Evolutionary conservation across 441 rosid genomes (phyloP), one percentile per base, ranked within the genome.

Genomic region (Dalechampia spathulata): DNA sequence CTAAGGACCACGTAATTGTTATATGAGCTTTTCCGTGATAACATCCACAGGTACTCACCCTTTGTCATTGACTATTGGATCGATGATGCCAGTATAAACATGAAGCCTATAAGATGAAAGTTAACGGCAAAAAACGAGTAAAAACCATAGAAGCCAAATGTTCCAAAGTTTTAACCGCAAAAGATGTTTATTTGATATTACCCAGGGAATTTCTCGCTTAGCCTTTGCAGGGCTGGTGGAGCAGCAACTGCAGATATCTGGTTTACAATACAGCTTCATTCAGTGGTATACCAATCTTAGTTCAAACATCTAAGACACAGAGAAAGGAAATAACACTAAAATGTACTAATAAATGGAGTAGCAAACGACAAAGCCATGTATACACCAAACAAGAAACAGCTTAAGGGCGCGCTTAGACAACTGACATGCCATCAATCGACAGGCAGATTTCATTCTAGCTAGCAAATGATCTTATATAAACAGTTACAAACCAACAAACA

Each of bases 191-290:
- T 34, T 1, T 26, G 8, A 48, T 46, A 38, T 72, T 87, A 91
- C 96, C 98, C 95, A 0, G 96, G 93, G 63, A 77, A 87, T 58
- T 86, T 91, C 78, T 86, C 90, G 9, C 90, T 84, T 64, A 91
- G 96, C 81, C 86, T 87, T 28, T 83, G 70, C 38, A 91, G 91
- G 61, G 95, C 95, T 11, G 98, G 95, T 61, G 98, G 93, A 60
- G 93, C 88, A 65, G 98, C 87, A 44, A 81, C 67, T 17, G 95
- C 98, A 68, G 87, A 86, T 69, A 91, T 86, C 98, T 91, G 81
- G 36, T 13, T 48, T 45, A 58, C 19, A 45, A 30, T n/a, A 14
- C 45, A 48, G 52, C 46, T 48, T 36, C 38, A 34, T 44, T 66
- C n/a, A 65, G 52, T 21, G 68, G 52, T 26, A 38, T 46, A 59